Evolutionary conservation across 768 basidiomycete genomes (phyloP), one percentile per base, ranked within the genome.

Genomic region (Podaxis carcinomalis): DNA sequence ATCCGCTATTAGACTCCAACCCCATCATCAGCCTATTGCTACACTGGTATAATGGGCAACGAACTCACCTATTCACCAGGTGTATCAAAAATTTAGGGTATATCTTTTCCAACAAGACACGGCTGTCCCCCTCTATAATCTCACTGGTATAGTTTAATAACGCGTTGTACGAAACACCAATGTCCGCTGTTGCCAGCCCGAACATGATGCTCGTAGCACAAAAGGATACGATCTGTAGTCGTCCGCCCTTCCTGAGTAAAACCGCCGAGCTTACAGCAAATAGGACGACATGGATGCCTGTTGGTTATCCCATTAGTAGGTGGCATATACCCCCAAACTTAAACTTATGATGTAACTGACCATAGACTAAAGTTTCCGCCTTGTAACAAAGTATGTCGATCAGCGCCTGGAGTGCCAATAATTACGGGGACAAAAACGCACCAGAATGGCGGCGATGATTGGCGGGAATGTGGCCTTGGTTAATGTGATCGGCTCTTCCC

Each of bases 41-140:
- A 25, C 2, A 27, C 16, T 10, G 11, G 3, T 25, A 21, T 21
- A 10, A 25, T 36, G 9, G 49, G 11, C 9, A 11, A 56, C 42
- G 27, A 6, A 66, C 75, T 62, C 60, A 77, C 76, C 73, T 77
- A 57, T 77, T 78, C 23, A 74, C 72, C 5, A 76, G 68, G 63
- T 73, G 75, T 14, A 78, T 65, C 47, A 72, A 67, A 35, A 72
- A 75, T 54, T 77, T 77, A 0, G 75, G 72, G 25, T 70, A 67
- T 27, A 73, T 37, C 28, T 66, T 60, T 28, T 55, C 54, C 40
- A 68, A 65, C 11, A 59, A 56, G 4, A 68, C 39, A 2, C 27
- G 9, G 25, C 27, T 51, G 7, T 54, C 46, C 16, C 69, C 69
- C 5, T 44, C 63, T 46, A 72, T 40, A 27, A 69, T 52, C 46